Evolutionary conservation across 2,329 filamentous ascomycete genomes (phyloP).

Genomic region (Sarocladium strictum): DNA sequence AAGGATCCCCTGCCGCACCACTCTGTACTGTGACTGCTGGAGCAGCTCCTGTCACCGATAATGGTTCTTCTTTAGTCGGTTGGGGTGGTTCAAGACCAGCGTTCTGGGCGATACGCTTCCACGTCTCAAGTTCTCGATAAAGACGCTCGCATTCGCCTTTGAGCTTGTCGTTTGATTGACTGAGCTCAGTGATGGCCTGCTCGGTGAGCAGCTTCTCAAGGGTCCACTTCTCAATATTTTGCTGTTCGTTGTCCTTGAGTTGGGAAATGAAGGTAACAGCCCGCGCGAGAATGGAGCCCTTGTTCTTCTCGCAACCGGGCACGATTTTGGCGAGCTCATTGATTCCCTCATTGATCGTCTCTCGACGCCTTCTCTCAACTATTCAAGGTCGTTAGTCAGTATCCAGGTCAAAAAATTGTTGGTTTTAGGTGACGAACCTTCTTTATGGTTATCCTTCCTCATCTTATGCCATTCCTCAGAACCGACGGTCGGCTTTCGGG

Average conservation of each 20-base stretch:
- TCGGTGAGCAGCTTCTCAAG: constrained; percentile 85
- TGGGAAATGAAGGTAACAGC: constrained; percentile 93
- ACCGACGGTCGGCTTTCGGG: constrained; percentile 80
- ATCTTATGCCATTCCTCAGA: constrained; percentile 98
- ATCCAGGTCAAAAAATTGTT: not conserved
- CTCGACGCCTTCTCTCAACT: constrained; percentile 94
- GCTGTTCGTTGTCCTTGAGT: constrained; percentile 86
- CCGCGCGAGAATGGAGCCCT: constrained; percentile 89
- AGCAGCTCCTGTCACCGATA: constrained; percentile 6
- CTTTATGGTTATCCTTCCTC: constrained; percentile 96
- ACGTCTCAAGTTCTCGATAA: constrained; percentile 71
- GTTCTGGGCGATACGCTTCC: constrained; percentile 64
- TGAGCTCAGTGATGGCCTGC: constrained; percentile 83
- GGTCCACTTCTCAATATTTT: constrained; percentile 93
- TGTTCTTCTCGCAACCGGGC: constrained; percentile 97
- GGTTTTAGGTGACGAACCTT: constrained; percentile 56
- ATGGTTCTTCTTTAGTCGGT: constrained; percentile 31
- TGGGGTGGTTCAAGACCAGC: constrained; percentile 45
- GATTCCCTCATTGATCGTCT: constrained; percentile 98
- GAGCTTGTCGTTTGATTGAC: constrained; percentile 78
- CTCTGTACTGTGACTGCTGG: not conserved
- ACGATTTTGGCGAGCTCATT: constrained; percentile 98
- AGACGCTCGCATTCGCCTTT: constrained; percentile 74
- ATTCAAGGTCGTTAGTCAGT: not conserved
- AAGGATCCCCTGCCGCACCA: not conserved